phyloP scores from a whole-genome alignment of 106 monocot species.

The Dendrobium chrysotoxum region DNA sequence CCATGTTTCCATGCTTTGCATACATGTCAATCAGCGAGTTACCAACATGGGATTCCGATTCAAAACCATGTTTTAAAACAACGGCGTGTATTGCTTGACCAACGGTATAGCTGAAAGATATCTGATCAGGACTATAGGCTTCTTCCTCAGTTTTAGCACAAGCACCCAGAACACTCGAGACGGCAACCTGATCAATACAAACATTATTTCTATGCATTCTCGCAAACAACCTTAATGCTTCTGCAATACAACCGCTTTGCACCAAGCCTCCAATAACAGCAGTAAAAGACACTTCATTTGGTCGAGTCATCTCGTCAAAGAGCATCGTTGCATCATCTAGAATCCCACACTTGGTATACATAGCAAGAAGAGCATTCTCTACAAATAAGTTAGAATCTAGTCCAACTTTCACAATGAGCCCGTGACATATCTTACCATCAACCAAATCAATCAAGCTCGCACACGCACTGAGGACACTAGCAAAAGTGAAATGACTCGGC shows the following conservation, averaged over 20 bases:
- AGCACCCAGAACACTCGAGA: constrained; percentile 67
- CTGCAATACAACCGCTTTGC: constrained; percentile 31
- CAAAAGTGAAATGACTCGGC: constrained; percentile 71
- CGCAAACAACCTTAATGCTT: constrained; percentile 57
- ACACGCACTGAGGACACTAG: constrained; percentile 65
- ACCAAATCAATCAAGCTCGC: constrained; percentile 28
- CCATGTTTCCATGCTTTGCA: constrained; percentile 48
- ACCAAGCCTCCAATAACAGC: constrained; percentile 78
- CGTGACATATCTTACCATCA: constrained; percentile 58
- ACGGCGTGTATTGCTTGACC: constrained; percentile 42
- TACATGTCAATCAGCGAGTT: constrained; percentile 78
- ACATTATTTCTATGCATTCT: constrained; percentile 59
- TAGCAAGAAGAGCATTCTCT: constrained; percentile 67
- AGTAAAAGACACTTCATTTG: constrained; percentile 90
- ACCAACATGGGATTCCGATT: constrained; percentile 58
- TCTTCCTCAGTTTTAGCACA: constrained; percentile 36
- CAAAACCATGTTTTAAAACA: constrained; percentile 44
- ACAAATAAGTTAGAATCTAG: constrained; percentile 51
- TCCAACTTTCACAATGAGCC: constrained; percentile 49
- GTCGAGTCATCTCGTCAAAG: constrained; percentile 46
- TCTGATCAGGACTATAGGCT: background rate
- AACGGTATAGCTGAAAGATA: constrained; percentile 8
- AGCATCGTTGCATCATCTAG: constrained; percentile 40
- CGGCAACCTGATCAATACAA: constrained; percentile 46
- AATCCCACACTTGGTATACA: constrained; percentile 66